Conservation (phyloP, 106 monocot genomes). For the Phalaenopsis aphrodite region DNA sequence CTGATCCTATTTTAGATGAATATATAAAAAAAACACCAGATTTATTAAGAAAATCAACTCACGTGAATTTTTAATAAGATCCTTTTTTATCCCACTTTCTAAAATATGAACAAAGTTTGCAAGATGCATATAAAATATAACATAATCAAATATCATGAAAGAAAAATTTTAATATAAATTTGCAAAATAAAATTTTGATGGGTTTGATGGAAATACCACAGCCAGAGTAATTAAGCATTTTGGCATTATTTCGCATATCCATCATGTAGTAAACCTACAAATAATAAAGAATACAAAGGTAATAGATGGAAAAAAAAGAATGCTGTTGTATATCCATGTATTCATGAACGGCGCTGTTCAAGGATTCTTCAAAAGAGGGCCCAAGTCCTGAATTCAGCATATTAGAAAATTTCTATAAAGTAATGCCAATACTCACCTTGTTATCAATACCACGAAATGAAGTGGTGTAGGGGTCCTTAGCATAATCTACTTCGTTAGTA, state of each 20-base stretch:
- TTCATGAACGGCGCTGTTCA: not conserved
- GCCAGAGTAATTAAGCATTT: slow-evolving; percentile 76
- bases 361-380: not conserved
- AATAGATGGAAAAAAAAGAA: not conserved
- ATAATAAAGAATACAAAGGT: not conserved
- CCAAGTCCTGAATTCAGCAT: not conserved
- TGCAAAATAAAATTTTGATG: not conserved
- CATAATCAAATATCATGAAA: not conserved
- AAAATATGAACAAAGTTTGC: not conserved
- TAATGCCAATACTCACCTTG: slow-evolving; percentile 37
- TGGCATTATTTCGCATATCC: slow-evolving; percentile 41
- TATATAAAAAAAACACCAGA: not conserved
- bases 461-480: slow-evolving; percentile 69
- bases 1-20: too few species aligned
- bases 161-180: not conserved
- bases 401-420: not conserved
- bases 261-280: slow-evolving; percentile 93
- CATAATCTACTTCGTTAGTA: slow-evolving; percentile 82
- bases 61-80: not conserved
- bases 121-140: not conserved
- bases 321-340: not conserved
- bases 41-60: not conserved
- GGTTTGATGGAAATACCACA: slow-evolving; percentile 55
- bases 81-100: not conserved
- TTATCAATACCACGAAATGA: slow-evolving; percentile 99